These are phyloP conservation scores for Vigna angularis DNA, from an alignment of 306 rosid species.

Conservation along the genomic window DNA sequence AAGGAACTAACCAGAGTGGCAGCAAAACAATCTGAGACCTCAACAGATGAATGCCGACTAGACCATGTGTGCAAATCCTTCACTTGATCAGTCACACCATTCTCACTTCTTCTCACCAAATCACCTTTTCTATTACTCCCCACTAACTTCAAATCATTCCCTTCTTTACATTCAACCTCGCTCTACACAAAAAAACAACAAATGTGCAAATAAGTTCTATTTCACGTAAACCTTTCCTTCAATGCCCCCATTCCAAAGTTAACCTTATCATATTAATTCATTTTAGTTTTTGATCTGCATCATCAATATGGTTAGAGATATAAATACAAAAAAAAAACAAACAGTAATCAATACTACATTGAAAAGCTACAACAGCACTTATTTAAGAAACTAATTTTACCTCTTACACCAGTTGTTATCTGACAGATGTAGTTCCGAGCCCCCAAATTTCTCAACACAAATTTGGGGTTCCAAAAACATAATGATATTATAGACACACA, in stretches of 20 bases:
- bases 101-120: conserved; percentile 53
- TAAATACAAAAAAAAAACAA: too few species aligned
- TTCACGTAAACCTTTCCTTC: background rate
- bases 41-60: conserved; percentile 55
- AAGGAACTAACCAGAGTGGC: conserved; percentile 53
- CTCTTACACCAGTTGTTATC: too few species aligned
- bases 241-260: background rate
- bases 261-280: too few species aligned
- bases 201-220: conserved; percentile 31
- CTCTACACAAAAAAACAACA: conserved; percentile 64
- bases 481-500: background rate
- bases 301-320: background rate
- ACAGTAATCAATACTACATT: too few species aligned
- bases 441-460: background rate
- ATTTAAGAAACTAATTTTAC: too few species aligned
- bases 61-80: conserved; percentile 61
- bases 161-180: conserved; percentile 66
- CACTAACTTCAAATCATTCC: conserved; percentile 43
- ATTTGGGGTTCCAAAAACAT: background rate
- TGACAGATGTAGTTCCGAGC: background rate
- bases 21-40: conserved; percentile 51
- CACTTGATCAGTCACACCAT: conserved; percentile 46
- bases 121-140: conserved; percentile 51
- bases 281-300: background rate
- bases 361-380: background rate